Conservation (phyloP, 176 grass and related monocot genomes). For the Oryza coarctata region DNA sequence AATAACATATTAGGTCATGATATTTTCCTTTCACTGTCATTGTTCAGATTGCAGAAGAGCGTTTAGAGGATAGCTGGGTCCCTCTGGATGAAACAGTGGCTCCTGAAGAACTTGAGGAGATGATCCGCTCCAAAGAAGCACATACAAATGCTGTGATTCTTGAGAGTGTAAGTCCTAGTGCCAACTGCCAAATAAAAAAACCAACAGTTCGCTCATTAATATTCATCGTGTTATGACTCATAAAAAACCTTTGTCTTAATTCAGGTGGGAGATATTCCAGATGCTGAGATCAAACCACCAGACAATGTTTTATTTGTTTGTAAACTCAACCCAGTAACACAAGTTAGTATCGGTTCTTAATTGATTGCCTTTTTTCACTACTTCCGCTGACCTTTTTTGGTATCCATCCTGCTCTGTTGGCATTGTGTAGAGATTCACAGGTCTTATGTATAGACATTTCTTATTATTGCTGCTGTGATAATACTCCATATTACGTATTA, state of each 20-base stretch:
- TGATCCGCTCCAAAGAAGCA: conserved; percentile 79
- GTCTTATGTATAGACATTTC: neutral
- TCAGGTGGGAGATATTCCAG: conserved; percentile 93
- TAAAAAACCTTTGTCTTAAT: conserved; percentile 29
- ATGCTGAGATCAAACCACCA: conserved; percentile 88
- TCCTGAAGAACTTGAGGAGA: conserved; percentile 75
- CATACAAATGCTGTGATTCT: conserved; percentile 96
- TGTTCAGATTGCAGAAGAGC: conserved; percentile 69
- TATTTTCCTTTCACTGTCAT: conserved; percentile 1
- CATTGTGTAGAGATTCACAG: neutral
- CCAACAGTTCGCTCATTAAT: neutral
- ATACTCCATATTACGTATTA: neutral
- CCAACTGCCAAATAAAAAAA: conserved; percentile 25
- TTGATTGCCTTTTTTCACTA: neutral
- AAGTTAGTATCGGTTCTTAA: conserved; percentile 56
- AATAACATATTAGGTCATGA: neutral
- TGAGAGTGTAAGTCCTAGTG: conserved; percentile 67
- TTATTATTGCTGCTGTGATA: neutral
- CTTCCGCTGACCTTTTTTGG: neutral
- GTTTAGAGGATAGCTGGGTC: conserved; percentile 91
- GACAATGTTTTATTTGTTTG: conserved; percentile 97
- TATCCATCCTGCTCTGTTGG: neutral
- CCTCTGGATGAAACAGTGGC: conserved; percentile 76
- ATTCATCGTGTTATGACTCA: neutral
- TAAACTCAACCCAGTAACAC: conserved; percentile 93